Percentiles rank a stretch among this genome's conserved stretches.
Evolutionary conservation across 768 basidiomycete species (phyloP).

Genomic region (Cantharellus anzutake): DNA sequence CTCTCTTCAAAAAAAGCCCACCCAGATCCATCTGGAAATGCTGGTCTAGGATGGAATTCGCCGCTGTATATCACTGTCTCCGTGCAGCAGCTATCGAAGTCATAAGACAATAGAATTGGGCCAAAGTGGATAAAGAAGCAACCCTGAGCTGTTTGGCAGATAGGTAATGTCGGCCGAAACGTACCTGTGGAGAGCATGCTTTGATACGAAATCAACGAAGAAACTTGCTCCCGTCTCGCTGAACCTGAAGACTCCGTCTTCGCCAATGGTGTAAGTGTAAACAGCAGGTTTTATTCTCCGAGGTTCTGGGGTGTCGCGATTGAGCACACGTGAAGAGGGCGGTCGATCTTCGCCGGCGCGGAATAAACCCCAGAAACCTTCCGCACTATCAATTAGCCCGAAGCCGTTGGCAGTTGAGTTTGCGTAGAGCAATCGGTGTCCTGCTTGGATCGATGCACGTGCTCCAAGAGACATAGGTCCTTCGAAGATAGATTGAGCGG

Average conservation of each 20-base stretch:
- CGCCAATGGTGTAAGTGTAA: conserved; percentile 64
- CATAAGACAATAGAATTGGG: not conserved
- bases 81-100: conserved; percentile 21
- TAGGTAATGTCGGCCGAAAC: not conserved
- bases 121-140: not conserved
- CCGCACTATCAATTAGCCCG: conserved; percentile 32
- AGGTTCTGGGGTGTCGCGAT: not conserved
- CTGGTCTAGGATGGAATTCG: conserved; percentile 61
- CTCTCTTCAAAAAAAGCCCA: conserved; percentile 44
- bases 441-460: conserved; percentile 49
- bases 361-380: conserved; percentile 23
- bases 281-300: conserved; percentile 45
- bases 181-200: conserved; percentile 71
- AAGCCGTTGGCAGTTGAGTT: conserved; percentile 42
- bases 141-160: not conserved
- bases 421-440: conserved; percentile 56
- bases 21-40: conserved; percentile 23
- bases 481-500: conserved; percentile 50
- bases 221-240: conserved; percentile 25
- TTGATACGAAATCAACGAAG: conserved; percentile 71
- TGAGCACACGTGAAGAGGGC: not conserved
- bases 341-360: not conserved
- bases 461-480: conserved; percentile 43
- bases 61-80: conserved; percentile 50
- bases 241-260: conserved; percentile 13